A percentile compares a stretch with the other conserved stretches of the same genome.
phyloP scores from a whole-genome alignment of 164 flowering plant species.

The Cinnamomum micranthum region DNA sequence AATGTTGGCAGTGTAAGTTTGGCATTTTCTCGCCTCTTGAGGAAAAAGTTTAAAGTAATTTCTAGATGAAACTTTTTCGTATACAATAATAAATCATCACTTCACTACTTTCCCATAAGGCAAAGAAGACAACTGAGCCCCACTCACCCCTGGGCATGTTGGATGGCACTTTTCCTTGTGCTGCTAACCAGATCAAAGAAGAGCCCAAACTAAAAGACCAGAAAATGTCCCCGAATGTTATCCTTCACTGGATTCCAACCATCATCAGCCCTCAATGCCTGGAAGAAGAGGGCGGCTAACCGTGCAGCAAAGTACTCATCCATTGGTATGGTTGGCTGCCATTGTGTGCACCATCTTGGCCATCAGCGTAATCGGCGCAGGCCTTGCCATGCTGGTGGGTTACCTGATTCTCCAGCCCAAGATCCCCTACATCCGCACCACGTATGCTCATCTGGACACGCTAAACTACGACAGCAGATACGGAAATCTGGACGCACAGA shows the following conservation, averaged over 20 bases:
- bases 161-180: slow-evolving; percentile 10
- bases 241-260: slow-evolving; percentile 8
- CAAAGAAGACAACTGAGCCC: slow-evolving; percentile 78
- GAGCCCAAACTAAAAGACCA: neutral
- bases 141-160: slow-evolving; percentile 22
- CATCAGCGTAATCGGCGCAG: slow-evolving; percentile 50
- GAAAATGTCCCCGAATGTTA: slow-evolving; percentile 17
- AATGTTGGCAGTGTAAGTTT: slow-evolving; percentile 18
- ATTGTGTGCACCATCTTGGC: slow-evolving; percentile 56
- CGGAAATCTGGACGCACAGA: slow-evolving; percentile 35
- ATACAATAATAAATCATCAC: slow-evolving; percentile 9
- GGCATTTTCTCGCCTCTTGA: slow-evolving; percentile 23
- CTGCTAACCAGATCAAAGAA: slow-evolving; percentile 1
- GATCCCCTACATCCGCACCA: slow-evolving; percentile 49
- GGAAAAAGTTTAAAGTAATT: slow-evolving; percentile 15
- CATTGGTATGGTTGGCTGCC: slow-evolving; percentile 55
- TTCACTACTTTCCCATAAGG: slow-evolving; percentile 41
- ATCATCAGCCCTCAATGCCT: slow-evolving; percentile 25
- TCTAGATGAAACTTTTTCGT: neutral
- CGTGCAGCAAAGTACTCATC: slow-evolving; percentile 27
- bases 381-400: slow-evolving; percentile 55
- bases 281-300: neutral
- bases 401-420: slow-evolving; percentile 63
- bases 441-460: slow-evolving; percentile 43
- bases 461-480: slow-evolving; percentile 31